Evolutionary conservation across 2,329 filamentous ascomycete genomes (phyloP).

Genomic region (Colletotrichum cereale): DNA sequence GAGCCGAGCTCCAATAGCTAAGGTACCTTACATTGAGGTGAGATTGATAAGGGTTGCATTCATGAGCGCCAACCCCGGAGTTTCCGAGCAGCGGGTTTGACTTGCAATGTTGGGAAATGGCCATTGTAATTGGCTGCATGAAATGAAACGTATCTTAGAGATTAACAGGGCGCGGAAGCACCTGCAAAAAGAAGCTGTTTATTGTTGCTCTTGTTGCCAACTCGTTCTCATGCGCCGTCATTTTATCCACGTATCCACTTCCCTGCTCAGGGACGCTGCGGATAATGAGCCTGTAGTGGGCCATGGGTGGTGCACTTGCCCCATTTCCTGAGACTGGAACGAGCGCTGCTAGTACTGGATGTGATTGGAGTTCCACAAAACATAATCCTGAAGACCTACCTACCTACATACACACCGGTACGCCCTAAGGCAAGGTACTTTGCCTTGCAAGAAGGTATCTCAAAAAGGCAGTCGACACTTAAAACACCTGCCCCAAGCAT

Average conservation of each 20-base stretch:
- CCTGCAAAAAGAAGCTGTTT: conserved; percentile 28
- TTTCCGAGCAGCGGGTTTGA: conserved; percentile 38
- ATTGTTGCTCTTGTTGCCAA: background rate
- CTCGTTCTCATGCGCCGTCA: too few species aligned
- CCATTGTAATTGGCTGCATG: conserved; percentile 34
- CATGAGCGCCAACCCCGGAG: conserved; percentile 32
- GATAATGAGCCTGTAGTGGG: conserved; percentile 2
- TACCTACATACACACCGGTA: background rate
- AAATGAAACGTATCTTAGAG: conserved; percentile 40
- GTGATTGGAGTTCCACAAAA: background rate
- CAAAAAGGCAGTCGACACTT: conserved; percentile 8
- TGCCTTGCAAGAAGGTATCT: conserved; percentile 4
- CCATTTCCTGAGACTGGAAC: background rate
- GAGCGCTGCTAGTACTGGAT: background rate
- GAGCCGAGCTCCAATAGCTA: background rate
- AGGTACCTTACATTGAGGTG: conserved; percentile 27
- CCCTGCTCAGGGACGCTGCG: background rate
- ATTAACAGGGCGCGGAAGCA: conserved; percentile 11
- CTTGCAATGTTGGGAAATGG: conserved; percentile 31
- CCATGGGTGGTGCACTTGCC: background rate
- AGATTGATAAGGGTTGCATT: conserved; percentile 20
- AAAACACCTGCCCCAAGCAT: background rate
- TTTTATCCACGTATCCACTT: background rate
- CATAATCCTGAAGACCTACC: background rate
- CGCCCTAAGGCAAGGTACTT: background rate